Base-by-base conservation (phyloP, 1,139 yeast genomes). In the Geotrichum macrosporum region DNA sequence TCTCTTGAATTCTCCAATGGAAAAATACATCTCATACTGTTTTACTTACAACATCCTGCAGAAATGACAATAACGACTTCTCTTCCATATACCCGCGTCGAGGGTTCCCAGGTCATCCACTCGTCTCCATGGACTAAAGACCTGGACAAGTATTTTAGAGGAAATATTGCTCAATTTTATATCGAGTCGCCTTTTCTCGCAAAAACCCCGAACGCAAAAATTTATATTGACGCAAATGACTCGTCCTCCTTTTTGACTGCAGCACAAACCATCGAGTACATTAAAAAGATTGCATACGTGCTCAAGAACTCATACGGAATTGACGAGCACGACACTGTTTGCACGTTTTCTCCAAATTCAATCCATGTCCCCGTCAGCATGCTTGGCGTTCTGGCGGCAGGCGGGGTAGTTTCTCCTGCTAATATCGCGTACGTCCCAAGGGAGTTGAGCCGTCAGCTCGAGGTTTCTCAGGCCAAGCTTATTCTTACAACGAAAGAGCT, bases 321-420 rank as follows among this genome's bases (percentile, higher is more conserved):
- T 36, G 19, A 41, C 16, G 49, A 55, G 21, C 59, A 60, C 49
- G 68, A 63, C 33, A 67, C 64, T 15, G 62, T 67, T 9, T 57
- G 63, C 45, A 31, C 66, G 18, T 60, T 64, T 35, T 52, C 61
- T n/a, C 52, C 59, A n/a, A 68, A 68, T 53, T 49, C 55, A 45
- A 55, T 66, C 39, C 57, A 55, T 50, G 57, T 60, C 13, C 60
- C 66, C 2, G 48, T 57, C 2, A 47, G 66, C 18, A 68, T 66
- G 42, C 57, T 58, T 34, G 68, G 65, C 1, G 55, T 62, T n/a
- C 53, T 66, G 15, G 54, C 62, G 22, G 55, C 59, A 6, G 71
- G 70, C 9, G 72, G 63, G 4, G 51, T 61, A 5, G 55, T 68
- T 13, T 55, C 67, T 6, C 71, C 72, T 2, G 70, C 68, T 1